A percentile compares a stretch with the other conserved stretches of the same genome.
phyloP scores from a whole-genome alignment of 2,329 filamentous ascomycete genomes.

The Periconia macrospinosa region DNA sequence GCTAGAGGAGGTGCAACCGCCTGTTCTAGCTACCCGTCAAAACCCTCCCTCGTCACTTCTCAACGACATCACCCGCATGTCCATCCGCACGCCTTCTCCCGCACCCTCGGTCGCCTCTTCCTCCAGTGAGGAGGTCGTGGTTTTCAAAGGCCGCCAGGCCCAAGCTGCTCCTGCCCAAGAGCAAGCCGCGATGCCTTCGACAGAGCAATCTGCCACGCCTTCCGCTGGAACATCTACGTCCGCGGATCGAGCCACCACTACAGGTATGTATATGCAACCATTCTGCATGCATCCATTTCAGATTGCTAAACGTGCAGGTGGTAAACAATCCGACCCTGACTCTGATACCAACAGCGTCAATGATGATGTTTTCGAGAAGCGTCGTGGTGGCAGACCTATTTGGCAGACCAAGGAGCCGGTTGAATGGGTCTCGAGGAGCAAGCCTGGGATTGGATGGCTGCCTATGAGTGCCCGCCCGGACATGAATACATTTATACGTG shows the following conservation, averaged over 20 bases:
- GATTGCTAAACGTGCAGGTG: not conserved
- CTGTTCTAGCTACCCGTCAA: not conserved
- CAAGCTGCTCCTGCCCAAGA: constrained; percentile 2
- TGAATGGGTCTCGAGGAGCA: constrained; percentile 37
- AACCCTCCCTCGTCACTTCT: not conserved
- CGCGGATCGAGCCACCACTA: no score
- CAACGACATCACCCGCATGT: constrained; percentile 23
- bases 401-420: constrained; percentile 33
- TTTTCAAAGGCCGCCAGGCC: constrained; percentile 37
- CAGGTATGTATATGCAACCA: no score
- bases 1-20: constrained; percentile 21
- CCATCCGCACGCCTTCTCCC: constrained; percentile 42
- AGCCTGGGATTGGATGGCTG: constrained; percentile 40
- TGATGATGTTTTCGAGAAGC: constrained; percentile 24
- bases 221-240: not conserved
- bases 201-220: not conserved
- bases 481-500: constrained; percentile 23
- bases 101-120: constrained; percentile 22
- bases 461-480: constrained; percentile 22
- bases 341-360: constrained; percentile 28
- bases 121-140: constrained; percentile 73
- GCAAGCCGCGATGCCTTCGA: not conserved
- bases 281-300: no score
- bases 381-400: constrained; percentile 26
- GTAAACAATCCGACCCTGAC: constrained; percentile 8